Base-by-base conservation (phyloP, 441 rosid species). In the Corymbia citriodora region DNA sequence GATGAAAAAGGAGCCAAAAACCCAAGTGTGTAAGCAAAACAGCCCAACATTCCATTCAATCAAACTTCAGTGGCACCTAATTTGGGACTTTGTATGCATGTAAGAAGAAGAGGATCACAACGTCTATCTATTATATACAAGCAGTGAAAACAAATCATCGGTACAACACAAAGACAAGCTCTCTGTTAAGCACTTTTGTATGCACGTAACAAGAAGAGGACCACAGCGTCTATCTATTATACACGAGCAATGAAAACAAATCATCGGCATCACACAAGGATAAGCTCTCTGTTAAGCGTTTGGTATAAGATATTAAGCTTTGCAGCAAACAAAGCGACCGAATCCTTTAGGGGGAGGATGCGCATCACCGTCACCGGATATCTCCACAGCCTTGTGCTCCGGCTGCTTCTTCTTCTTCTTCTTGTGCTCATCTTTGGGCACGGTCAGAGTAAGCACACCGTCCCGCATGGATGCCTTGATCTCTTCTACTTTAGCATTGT, bases 401-500 rank as follows among this genome's bases (percentile, higher is more conserved):
- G 19, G 59, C 17, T 88, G 48, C 52, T 57, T 29, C 36, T 74
- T 27, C 55, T 74, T 27, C 57, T 50, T 27, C 85, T 88, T 52
- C 52, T 14, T 79, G 52, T 40, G 85, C 82, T 53, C 79, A 25
- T 89, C 87, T 45, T 93, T 92, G 65, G 95, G 95, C 74, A 93
- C 90, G 14, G 88, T 88, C 53, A 92, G 87, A 27, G 89, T 81
- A 8, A 93, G 92, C n/a, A 94, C 90, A 10, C 95, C 94, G 13
- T 94, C 94, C n/a, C 55, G 91, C 94, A 94, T 92, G 3, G 92
- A 93, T 4, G 95, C 94, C 89, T 90, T 92, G 12, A 94, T 93
- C 92, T 92, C 94, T 53, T 94, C 93, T 21, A 88, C 92, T 33
- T 88, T 94, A 9, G 90, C 93, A 92, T 92, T 88, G 25, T 91